phyloP scores from a whole-genome alignment of 345 rosid species.

The Psidium guajava region DNA sequence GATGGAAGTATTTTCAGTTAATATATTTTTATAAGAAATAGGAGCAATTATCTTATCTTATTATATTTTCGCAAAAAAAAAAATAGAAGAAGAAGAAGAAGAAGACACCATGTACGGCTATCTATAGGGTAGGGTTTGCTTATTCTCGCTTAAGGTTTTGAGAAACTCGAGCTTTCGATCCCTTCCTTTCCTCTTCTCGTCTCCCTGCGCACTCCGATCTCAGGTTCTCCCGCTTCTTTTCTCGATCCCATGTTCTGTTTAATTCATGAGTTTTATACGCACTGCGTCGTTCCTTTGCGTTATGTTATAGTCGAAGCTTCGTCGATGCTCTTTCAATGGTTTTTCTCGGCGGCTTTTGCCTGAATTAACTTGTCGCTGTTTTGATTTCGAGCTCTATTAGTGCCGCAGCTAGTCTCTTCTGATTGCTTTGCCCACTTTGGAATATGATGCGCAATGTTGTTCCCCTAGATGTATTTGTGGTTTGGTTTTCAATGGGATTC shows the following conservation, averaged over 20 bases:
- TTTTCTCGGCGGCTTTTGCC: not conserved
- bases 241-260: not conserved
- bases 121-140: not conserved
- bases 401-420: too few relatives aligned
- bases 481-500: not conserved
- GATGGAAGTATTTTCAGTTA: too few relatives aligned
- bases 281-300: not conserved
- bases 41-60: too few relatives aligned
- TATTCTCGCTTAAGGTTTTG: not conserved
- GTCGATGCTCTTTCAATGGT: not conserved
- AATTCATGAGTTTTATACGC: not conserved
- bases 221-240: not conserved
- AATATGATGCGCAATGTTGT: too few relatives aligned
- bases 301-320: not conserved
- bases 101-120: not conserved
- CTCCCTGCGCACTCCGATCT: not conserved
- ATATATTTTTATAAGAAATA: too few relatives aligned
- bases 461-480: too few relatives aligned
- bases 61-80: too few relatives aligned
- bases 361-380: not conserved
- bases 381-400: not conserved
- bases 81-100: too few relatives aligned
- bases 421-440: too few relatives aligned
- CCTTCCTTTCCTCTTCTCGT: not conserved
- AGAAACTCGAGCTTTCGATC: too few relatives aligned